A percentile compares a stretch with the other conserved stretches of the same genome.
Conservation (phyloP, 257 asterid species). For the Striga asiatica region DNA sequence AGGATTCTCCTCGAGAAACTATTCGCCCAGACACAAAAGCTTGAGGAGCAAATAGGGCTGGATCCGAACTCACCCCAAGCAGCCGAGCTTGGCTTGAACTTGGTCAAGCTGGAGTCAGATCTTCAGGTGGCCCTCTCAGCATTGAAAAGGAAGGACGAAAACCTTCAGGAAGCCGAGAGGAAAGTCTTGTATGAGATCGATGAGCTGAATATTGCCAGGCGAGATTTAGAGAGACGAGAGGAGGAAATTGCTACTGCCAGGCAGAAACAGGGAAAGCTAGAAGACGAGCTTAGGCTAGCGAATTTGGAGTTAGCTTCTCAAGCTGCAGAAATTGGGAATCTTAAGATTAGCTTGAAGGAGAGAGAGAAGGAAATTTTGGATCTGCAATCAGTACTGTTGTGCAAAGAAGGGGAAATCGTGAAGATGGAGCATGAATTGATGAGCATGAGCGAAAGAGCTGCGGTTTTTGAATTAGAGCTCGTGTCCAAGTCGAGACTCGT, state of each 20-base stretch:
- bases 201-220: conserved; percentile 37
- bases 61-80: conserved; percentile 44
- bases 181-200: conserved; percentile 37
- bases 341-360: conserved; percentile 42
- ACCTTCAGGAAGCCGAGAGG: conserved; percentile 62
- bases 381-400: conserved; percentile 30
- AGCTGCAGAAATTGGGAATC: conserved; percentile 48
- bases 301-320: conserved; percentile 53
- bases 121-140: conserved; percentile 51
- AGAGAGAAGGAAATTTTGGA: conserved; percentile 48
- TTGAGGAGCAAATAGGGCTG: conserved; percentile 65
- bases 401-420: conserved; percentile 48
- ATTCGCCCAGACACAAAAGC: conserved; percentile 69
- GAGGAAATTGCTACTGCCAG: conserved; percentile 40
- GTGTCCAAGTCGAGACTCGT: conserved; percentile 47
- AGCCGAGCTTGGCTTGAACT: conserved; percentile 41
- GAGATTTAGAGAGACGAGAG: conserved; percentile 46
- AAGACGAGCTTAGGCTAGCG: conserved; percentile 55
- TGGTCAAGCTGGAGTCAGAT: conserved; percentile 53
- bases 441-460: conserved; percentile 54
- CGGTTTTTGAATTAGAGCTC: conserved; percentile 42
- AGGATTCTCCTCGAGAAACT: conserved; percentile 69
- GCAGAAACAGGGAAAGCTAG: conserved; percentile 48
- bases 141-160: conserved; percentile 75
- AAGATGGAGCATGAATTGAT: conserved; percentile 41